Percentiles rank a stretch among this genome's conserved stretches.
Conservation (phyloP, 805 yeast genomes). For the Hanseniaspora lachancei region DNA sequence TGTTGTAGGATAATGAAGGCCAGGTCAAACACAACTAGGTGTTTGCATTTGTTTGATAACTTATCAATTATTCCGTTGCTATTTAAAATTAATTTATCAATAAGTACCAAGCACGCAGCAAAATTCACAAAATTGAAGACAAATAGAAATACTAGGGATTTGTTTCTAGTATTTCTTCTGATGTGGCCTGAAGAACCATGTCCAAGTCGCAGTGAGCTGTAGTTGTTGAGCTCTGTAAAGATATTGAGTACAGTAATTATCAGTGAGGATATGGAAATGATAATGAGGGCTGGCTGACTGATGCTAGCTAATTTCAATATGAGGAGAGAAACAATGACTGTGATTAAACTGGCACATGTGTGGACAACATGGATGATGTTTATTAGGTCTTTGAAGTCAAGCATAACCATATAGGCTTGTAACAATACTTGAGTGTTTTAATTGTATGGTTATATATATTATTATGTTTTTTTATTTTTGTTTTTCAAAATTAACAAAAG, state of each 20-base stretch:
- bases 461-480: neutral
- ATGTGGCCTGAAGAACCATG: neutral
- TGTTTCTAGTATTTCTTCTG: neutral
- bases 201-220: neutral
- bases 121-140: neutral
- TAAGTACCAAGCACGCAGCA: neutral
- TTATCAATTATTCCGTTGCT: neutral
- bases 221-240: neutral
- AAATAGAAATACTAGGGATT: neutral
- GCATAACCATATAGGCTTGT: neutral
- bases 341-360: neutral
- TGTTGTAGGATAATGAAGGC: slow-evolving; percentile 9
- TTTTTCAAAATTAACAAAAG: neutral
- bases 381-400: neutral
- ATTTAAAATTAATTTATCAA: neutral
- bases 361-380: neutral
- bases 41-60: neutral
- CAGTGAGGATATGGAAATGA: neutral
- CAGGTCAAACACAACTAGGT: slow-evolving; percentile 2
- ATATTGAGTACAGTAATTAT: neutral
- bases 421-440: neutral
- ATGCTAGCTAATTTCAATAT: neutral
- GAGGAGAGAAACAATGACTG: neutral
- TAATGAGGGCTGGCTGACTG: neutral
- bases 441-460: neutral